phyloP scores from a whole-genome alignment of 2,329 filamentous ascomycete species.

The Colletotrichum sublineola region DNA sequence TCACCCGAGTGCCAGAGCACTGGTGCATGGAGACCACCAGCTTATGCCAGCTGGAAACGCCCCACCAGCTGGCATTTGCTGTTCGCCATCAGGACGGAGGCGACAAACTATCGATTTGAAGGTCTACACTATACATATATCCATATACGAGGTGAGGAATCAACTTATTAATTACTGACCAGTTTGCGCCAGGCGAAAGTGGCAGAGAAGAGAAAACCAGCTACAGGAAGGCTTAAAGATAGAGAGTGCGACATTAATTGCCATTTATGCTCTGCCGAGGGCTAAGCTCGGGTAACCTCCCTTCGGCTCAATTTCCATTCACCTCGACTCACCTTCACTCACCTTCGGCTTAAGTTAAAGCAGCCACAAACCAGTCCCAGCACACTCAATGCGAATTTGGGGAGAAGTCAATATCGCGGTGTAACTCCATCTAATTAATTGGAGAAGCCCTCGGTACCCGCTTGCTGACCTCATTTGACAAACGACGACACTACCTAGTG shows the following conservation, averaged over 20 bases:
- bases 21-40: neutral
- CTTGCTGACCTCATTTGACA: neutral
- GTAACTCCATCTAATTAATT: neutral
- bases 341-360: neutral
- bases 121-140: neutral
- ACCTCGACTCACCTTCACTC: neutral
- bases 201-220: neutral
- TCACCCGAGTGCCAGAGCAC: neutral
- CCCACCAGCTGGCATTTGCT: neutral
- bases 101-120: neutral
- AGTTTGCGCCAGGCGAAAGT: neutral
- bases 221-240: neutral
- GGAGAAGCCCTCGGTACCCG: slow-evolving; percentile 23
- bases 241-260: neutral
- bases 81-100: neutral
- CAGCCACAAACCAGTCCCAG: neutral
- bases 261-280: neutral
- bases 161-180: neutral
- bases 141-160: neutral
- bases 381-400: neutral
- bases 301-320: neutral
- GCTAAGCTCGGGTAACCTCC: neutral
- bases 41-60: neutral
- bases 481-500: neutral
- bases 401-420: neutral